phyloP scores from a whole-genome alignment of 1,139 yeast genomes.

The Petasospora fabianii region DNA sequence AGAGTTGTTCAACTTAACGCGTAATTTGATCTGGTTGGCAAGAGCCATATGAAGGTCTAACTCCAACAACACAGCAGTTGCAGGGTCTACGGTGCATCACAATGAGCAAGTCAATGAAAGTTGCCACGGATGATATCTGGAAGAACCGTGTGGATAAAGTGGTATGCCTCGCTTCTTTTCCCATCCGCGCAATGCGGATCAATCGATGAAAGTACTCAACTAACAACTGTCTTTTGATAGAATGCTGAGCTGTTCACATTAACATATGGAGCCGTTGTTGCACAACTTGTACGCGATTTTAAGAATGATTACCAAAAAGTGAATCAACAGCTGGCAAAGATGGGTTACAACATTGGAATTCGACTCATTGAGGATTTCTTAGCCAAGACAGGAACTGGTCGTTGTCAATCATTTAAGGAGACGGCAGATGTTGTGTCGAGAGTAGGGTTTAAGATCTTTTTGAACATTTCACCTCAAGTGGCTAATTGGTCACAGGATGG shows the following conservation, averaged over 20 bases:
- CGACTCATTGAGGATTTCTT: conserved; percentile 89
- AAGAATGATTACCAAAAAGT: conserved; percentile 73
- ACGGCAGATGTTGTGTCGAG: conserved; percentile 85
- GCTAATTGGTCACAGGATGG: conserved; percentile 77
- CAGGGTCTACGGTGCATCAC: not conserved
- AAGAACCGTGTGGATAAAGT: conserved; percentile 84
- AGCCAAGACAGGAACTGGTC: conserved; percentile 77
- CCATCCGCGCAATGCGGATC: not conserved
- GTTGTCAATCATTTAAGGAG: conserved; percentile 78
- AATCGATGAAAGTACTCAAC: no score
- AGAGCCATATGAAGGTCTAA: no score
- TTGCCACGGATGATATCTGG: conserved; percentile 89
- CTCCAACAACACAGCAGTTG: no score
- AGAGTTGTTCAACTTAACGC: not conserved
- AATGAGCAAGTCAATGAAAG: conserved; percentile 52
- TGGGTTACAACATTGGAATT: conserved; percentile 95
- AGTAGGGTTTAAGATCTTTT: conserved; percentile 85
- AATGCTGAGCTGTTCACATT: conserved; percentile 89
- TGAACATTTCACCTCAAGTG: conserved; percentile 75
- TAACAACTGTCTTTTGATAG: no score
- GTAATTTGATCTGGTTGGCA: no score
- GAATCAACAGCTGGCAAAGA: conserved; percentile 76
- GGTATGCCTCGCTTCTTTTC: conserved; percentile 33
- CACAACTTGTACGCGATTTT: conserved; percentile 87
- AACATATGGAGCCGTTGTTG: conserved; percentile 91